Evolutionary conservation across 106 monocot genomes (phyloP).

Genomic region (Allium cepa): DNA sequence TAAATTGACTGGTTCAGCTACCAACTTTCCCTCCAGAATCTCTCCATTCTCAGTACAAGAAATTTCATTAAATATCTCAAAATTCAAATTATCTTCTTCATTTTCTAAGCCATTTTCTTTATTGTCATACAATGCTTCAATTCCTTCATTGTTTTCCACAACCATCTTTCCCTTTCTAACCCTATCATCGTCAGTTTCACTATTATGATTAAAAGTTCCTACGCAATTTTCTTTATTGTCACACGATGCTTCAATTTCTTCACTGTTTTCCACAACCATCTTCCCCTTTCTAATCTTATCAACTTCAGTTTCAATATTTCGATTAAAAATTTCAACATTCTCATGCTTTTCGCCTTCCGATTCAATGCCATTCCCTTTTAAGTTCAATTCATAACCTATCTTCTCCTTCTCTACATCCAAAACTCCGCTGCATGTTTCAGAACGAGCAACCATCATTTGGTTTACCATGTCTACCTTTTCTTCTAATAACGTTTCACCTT

Average conservation of each 20-base stretch:
- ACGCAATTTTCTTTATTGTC: too few species aligned
- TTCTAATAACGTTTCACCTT: background rate
- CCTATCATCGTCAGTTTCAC: background rate
- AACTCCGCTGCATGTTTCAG: background rate
- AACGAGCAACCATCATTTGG: background rate
- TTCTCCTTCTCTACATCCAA: conserved; percentile 26
- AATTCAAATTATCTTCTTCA: too few species aligned
- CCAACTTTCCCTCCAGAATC: conserved; percentile 42
- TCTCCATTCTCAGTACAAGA: background rate
- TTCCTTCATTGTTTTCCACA: background rate
- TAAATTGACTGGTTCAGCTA: conserved; percentile 10
- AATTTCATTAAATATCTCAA: too few species aligned
- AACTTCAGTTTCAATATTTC: background rate
- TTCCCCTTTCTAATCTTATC: background rate
- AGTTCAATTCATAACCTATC: background rate
- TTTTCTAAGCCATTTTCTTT: too few species aligned
- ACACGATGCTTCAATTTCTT: too few species aligned
- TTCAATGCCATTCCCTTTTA: too few species aligned
- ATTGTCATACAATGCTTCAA: too few species aligned
- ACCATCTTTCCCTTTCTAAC: background rate
- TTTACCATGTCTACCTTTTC: background rate
- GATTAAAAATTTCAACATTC: background rate
- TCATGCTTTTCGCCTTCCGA: background rate
- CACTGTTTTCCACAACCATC: too few species aligned
- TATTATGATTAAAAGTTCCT: too few species aligned